Evolutionary conservation across 176 grass and related monocot genomes (phyloP).

Genomic region (Cenchrus fungigraminus): DNA sequence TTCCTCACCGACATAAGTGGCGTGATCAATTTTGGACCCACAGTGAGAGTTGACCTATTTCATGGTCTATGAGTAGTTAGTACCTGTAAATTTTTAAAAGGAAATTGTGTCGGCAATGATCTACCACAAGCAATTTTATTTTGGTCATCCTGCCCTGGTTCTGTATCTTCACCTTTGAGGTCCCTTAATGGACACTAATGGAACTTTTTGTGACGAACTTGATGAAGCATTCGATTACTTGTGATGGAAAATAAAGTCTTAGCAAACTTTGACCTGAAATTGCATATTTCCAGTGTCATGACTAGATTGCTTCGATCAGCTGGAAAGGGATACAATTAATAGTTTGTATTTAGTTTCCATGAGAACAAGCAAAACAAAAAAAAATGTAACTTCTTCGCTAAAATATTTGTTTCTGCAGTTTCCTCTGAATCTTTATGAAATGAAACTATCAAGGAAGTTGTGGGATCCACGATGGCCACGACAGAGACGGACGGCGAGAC

Average conservation of each 20-base stretch:
- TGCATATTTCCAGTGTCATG: not conserved
- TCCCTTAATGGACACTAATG: not conserved
- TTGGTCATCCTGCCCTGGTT: not conserved
- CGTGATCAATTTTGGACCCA: not conserved
- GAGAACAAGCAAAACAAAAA: not conserved
- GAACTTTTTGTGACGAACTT: not conserved
- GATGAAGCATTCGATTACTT: constrained; percentile 4
- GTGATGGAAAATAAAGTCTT: not conserved
- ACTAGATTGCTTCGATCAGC: not conserved
- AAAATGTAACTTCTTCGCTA: not conserved
- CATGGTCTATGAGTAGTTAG: not conserved
- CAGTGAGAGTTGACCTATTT: not conserved
- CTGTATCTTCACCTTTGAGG: not conserved
- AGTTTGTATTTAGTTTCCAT: not conserved
- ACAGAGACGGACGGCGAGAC: not conserved
- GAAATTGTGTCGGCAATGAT: not conserved
- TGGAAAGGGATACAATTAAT: not conserved
- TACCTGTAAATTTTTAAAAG: constrained; percentile 21
- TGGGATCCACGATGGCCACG: not conserved
- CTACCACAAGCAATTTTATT: not conserved
- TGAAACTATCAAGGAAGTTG: not conserved
- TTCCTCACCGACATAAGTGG: constrained; percentile 22
- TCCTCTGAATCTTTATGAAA: not conserved
- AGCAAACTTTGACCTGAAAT: not conserved
- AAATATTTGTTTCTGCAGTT: not conserved